These are phyloP conservation scores for Sambucus nigra DNA, from an alignment of 129 eudicot species.

Conservation along the genomic window DNA sequence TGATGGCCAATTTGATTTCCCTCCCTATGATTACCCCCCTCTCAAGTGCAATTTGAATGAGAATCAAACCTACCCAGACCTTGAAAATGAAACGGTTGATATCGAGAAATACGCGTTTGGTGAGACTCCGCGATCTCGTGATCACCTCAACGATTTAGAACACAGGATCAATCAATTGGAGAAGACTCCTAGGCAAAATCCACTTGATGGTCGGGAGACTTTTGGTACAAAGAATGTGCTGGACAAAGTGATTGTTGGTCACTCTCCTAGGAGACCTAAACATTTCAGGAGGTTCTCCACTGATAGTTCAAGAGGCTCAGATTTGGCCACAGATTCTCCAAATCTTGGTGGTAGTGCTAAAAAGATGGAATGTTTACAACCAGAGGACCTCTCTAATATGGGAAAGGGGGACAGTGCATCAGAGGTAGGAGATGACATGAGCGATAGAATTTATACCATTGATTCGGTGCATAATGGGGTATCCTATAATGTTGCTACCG, in stretches of 20 bases:
- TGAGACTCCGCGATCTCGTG: constrained; percentile 58
- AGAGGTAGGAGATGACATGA: constrained; percentile 71
- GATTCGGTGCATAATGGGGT: constrained; percentile 56
- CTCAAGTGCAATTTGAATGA: constrained; percentile 60
- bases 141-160: constrained; percentile 63
- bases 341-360: constrained; percentile 29
- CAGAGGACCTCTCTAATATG: constrained; percentile 33
- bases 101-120: constrained; percentile 73
- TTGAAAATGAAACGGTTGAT: constrained; percentile 44
- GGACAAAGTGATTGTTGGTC: constrained; percentile 75
- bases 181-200: constrained; percentile 43
- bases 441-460: constrained; percentile 71
- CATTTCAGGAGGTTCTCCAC: constrained; percentile 50
- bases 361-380: constrained; percentile 29
- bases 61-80: constrained; percentile 31
- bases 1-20: constrained; percentile 39
- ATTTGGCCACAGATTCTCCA: constrained; percentile 33
- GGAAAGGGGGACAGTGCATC: constrained; percentile 52
- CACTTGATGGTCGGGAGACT: constrained; percentile 35
- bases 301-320: constrained; percentile 39
- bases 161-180: constrained; percentile 64
- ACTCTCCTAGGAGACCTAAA: constrained; percentile 56
- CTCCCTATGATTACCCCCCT: constrained; percentile 57
- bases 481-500: constrained; percentile 28
- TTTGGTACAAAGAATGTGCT: constrained; percentile 30